Conservation (phyloP, 2,329 filamentous ascomycete species). For the Trichoderma sp. region DNA sequence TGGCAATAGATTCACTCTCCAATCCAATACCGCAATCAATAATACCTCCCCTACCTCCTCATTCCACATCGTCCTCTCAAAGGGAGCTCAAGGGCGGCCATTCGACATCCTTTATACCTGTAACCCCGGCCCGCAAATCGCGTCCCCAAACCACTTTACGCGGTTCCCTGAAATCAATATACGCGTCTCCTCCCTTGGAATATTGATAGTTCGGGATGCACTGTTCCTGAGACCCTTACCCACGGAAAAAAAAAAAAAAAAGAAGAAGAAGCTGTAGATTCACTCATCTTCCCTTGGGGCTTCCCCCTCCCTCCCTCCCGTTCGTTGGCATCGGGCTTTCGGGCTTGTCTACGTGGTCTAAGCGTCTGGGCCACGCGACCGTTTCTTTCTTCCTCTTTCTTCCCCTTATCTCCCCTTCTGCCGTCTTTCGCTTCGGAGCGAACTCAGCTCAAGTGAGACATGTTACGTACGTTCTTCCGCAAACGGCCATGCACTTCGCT, state of each 20-base stretch:
- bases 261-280: not conserved
- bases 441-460: not conserved
- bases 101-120: not conserved
- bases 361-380: not conserved
- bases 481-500: not conserved
- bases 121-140: not conserved
- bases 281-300: not conserved
- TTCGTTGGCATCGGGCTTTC: not conserved
- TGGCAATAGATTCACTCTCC: not conserved
- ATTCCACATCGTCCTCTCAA: not conserved
- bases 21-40: conserved; percentile 8
- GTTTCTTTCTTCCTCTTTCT: not conserved
- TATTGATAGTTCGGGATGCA: not conserved
- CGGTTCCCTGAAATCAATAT: conserved; percentile 6
- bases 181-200: not conserved
- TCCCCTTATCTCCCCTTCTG: not conserved
- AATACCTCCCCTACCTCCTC: conserved; percentile 8
- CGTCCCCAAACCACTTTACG: conserved; percentile 9
- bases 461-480: conserved; percentile 3
- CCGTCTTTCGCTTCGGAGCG: not conserved
- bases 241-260: not conserved
- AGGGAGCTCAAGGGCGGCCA: not conserved
- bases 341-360: not conserved
- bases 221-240: not conserved
- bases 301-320: not conserved